Conservation (phyloP, 2,329 filamentous ascomycete species). For the Epichloe gansuensis region DNA sequence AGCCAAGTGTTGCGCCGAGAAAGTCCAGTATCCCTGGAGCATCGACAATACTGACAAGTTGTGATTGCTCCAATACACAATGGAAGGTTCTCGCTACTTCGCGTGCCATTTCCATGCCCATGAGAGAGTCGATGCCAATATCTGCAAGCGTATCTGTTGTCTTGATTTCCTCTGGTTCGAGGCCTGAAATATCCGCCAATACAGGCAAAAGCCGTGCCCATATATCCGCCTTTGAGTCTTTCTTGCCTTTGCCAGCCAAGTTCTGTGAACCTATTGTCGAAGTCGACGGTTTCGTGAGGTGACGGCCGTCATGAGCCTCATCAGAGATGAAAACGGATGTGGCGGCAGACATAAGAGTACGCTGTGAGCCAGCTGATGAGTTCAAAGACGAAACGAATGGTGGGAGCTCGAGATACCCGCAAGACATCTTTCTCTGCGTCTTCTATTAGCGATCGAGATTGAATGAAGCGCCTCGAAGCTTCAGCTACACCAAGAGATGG, state of each 20-base stretch:
- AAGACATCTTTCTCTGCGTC: too few relatives aligned
- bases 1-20: background rate
- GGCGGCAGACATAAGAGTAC: too few relatives aligned
- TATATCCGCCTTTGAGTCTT: background rate
- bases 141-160: constrained; percentile 25
- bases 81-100: constrained; percentile 29
- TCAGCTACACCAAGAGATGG: too few relatives aligned
- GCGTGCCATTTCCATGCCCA: constrained; percentile 34
- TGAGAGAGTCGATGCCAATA: constrained; percentile 37
- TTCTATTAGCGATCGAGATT: too few relatives aligned
- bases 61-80: constrained; percentile 9
- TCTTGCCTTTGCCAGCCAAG: background rate
- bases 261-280: too few relatives aligned
- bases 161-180: constrained; percentile 25
- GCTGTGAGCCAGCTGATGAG: too few relatives aligned
- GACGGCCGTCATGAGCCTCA: too few relatives aligned
- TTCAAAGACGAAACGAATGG: too few relatives aligned
- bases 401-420: too few relatives aligned
- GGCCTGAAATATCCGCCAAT: constrained; percentile 19
- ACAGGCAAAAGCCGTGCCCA: constrained; percentile 8
- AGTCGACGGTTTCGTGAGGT: too few relatives aligned
- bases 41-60: constrained; percentile 3
- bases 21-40: constrained; percentile 2
- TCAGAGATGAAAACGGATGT: too few relatives aligned
- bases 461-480: too few relatives aligned